Percentiles rank a stretch among this genome's conserved stretches.
These are phyloP conservation scores for Vanilla planifolia DNA, from an alignment of 106 monocot species.

Conservation along the genomic window DNA sequence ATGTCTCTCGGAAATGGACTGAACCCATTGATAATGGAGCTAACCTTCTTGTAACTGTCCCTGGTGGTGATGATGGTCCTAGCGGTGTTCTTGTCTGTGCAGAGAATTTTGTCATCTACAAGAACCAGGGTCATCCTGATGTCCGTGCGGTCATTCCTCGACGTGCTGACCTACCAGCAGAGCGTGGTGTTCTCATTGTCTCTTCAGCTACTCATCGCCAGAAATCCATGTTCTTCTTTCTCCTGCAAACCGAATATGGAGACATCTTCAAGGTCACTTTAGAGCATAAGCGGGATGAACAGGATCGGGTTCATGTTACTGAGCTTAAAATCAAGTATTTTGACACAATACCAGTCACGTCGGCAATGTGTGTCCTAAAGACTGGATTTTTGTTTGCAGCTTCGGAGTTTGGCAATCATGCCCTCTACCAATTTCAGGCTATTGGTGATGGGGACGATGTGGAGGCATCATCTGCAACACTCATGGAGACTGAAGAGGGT, in stretches of 20 bases:
- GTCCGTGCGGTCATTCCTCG: conserved; percentile 88
- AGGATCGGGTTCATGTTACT: conserved; percentile 57
- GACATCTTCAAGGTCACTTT: conserved; percentile 84
- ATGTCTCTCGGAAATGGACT: conserved; percentile 86
- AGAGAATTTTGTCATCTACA: conserved; percentile 92
- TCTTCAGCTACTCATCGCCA: conserved; percentile 77
- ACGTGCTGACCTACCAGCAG: conserved; percentile 77
- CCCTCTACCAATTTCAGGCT: conserved; percentile 83
- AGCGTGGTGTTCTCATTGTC: conserved; percentile 83
- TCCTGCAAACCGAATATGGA: conserved; percentile 92
- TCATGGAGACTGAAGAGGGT: conserved; percentile 99
- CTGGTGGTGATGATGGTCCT: conserved; percentile 94
- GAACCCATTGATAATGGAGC: conserved; percentile 96
- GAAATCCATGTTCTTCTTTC: conserved; percentile 93
- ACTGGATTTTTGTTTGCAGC: conserved; percentile 86
- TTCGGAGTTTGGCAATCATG: conserved; percentile 94
- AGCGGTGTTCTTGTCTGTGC: conserved; percentile 93
- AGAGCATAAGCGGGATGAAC: conserved; percentile 66
- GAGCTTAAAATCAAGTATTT: conserved; percentile 98
- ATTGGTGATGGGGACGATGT: conserved; percentile 95
- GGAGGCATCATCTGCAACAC: conserved; percentile 80
- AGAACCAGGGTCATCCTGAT: conserved; percentile 93
- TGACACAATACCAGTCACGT: conserved; percentile 88
- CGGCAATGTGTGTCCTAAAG: conserved; percentile 77
- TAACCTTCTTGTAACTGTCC: conserved; percentile 82